Percentiles rank a stretch among this genome's conserved stretches.
phyloP scores from a whole-genome alignment of 352 stramenopile genomes.

The Globisporangium alternatum region DNA sequence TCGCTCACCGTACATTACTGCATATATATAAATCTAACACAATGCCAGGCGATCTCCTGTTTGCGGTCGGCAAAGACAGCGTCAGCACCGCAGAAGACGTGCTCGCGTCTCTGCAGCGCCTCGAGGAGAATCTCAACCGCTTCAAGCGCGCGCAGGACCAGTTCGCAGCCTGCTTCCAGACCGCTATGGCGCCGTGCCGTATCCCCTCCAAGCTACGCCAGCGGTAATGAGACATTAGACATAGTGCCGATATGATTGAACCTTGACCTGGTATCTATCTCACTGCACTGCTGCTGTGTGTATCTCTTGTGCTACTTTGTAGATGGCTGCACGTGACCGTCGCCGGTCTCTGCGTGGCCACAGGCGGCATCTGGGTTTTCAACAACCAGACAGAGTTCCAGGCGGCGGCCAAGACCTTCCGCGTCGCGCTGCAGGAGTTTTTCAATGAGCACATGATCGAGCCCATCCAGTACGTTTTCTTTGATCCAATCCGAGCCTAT shows the following conservation, averaged over 20 bases:
- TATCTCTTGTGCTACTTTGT: background rate
- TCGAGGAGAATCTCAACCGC: conserved; percentile 49
- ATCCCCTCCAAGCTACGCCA: conserved; percentile 70
- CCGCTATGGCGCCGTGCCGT: conserved; percentile 53
- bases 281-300: background rate
- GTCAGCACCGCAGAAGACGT: conserved; percentile 30
- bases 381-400: conserved; percentile 70
- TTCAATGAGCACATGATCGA: conserved; percentile 80
- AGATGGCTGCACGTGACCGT: conserved; percentile 68
- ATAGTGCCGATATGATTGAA: too few relatives aligned
- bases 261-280: background rate
- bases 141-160: conserved; percentile 44
- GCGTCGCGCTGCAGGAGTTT: conserved; percentile 55
- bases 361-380: conserved; percentile 54
- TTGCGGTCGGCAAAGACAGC: conserved; percentile 5
- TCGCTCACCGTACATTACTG: too few relatives aligned
- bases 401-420: conserved; percentile 39
- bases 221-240: conserved; percentile 21
- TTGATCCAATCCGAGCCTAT: background rate
- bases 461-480: conserved; percentile 42
- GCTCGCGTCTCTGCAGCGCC: conserved; percentile 35
- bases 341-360: conserved; percentile 47
- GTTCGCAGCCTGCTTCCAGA: conserved; percentile 49
- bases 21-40: too few relatives aligned
- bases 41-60: conserved; percentile 12